phyloP scores from a whole-genome alignment of 1,139 yeast genomes.

The Yamadazyma oceani region DNA sequence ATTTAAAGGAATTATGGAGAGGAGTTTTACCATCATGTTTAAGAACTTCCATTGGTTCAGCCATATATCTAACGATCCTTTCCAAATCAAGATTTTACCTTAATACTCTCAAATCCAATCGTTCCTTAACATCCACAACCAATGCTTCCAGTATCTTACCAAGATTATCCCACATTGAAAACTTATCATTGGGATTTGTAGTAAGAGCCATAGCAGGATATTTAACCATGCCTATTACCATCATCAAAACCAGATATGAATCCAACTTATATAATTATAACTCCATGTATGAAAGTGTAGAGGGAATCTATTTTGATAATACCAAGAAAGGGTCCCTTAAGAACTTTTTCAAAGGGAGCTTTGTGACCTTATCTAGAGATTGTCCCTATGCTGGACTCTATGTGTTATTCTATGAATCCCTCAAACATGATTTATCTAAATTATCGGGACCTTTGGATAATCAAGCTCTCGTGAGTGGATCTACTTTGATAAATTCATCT shows the following conservation, averaged over 20 bases:
- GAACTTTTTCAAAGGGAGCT: constrained; percentile 84
- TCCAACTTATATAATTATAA: constrained; percentile 70
- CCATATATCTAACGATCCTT: constrained; percentile 73
- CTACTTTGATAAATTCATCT: constrained; percentile 63
- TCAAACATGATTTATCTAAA: constrained; percentile 47
- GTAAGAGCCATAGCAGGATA: constrained; percentile 84
- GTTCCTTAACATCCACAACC: background rate
- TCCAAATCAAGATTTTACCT: constrained; percentile 59
- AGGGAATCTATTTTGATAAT: constrained; percentile 49
- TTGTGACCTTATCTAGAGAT: constrained; percentile 86
- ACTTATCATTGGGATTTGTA: constrained; percentile 72
- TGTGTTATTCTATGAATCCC: constrained; percentile 77
- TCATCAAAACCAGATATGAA: constrained; percentile 88
- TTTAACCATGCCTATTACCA: constrained; percentile 95
- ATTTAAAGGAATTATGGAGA: constrained; percentile 71
- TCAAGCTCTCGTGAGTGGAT: constrained; percentile 1
- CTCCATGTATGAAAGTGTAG: constrained; percentile 62
- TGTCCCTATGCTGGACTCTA: constrained; percentile 97
- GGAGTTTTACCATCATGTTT: constrained; percentile 91
- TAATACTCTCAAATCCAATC: constrained; percentile 20
- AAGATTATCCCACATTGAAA: constrained; percentile 65
- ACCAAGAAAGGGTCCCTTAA: constrained; percentile 32
- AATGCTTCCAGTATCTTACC: constrained; percentile 50
- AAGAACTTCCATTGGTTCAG: constrained; percentile 89
- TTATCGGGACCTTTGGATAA: constrained; percentile 6